Conservation (phyloP, 2,329 filamentous ascomycete species). For the Paracoccidioides brasiliensis region DNA sequence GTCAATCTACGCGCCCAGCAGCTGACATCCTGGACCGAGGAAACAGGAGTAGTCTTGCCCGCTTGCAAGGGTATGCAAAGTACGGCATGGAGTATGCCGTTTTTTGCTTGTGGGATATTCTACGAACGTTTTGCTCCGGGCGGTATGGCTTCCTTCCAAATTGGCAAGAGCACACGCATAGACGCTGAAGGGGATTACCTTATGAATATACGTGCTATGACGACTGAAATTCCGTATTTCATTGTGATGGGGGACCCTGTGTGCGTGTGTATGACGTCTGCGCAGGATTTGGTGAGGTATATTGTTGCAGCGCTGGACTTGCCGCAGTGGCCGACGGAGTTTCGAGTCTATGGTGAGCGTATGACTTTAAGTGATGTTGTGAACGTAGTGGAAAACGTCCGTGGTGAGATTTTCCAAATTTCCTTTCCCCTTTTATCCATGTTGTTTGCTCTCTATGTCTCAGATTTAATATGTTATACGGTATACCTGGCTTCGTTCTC, state of each 20-base stretch:
- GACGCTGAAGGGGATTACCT: slow-evolving; percentile 51
- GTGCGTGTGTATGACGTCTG: slow-evolving; percentile 54
- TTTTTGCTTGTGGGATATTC: slow-evolving; percentile 59
- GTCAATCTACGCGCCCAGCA: slow-evolving; percentile 40
- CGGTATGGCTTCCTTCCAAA: slow-evolving; percentile 47
- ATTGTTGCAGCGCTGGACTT: slow-evolving; percentile 54
- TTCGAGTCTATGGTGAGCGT: slow-evolving; percentile 55
- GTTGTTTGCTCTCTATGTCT: slow-evolving; percentile 5
- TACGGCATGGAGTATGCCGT: slow-evolving; percentile 52
- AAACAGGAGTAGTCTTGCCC: slow-evolving; percentile 42
- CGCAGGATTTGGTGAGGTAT: slow-evolving; percentile 57
- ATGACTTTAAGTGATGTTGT: slow-evolving; percentile 50
- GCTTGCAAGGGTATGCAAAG: slow-evolving; percentile 41
- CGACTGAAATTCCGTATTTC: slow-evolving; percentile 48
- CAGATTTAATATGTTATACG: background rate
- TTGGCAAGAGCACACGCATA: slow-evolving; percentile 45
- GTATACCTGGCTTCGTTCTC: background rate
- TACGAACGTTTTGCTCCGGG: slow-evolving; percentile 62
- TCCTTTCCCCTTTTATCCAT: background rate
- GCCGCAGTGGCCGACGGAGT: slow-evolving; percentile 53
- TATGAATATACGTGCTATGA: slow-evolving; percentile 45
- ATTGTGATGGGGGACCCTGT: slow-evolving; percentile 40
- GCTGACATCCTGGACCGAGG: slow-evolving; percentile 50
- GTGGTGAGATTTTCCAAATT: slow-evolving; percentile 18
- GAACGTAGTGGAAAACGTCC: slow-evolving; percentile 38